Evolutionary conservation across 257 asterid genomes (phyloP), one percentile per base, ranked within the genome.

Genomic region (Jacaranda mimosifolia): DNA sequence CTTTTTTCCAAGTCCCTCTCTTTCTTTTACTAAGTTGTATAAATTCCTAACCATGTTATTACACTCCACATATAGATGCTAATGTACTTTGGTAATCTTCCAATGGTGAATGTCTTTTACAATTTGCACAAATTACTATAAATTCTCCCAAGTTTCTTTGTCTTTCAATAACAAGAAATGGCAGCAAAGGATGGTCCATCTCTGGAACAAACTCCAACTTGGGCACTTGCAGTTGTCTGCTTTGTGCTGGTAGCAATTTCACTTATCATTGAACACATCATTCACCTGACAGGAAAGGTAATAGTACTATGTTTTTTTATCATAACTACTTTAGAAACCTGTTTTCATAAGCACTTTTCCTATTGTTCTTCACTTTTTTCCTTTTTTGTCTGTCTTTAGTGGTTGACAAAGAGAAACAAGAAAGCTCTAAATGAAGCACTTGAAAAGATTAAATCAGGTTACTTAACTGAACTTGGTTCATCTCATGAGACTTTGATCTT

Each of bases 211-310:
- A 89, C 93, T 4, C 91, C 93, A 38, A 87, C 94, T 0, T 87
- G 93, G 94, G 94, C 91, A 3, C 90, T 87, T 62, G 91, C 93
- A 35, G 85, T 80, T 53, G 91, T 87, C 10, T 87, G 93, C 79
- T 85, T 85, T 63, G 87, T 87, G 56, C 79, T 85, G 21, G 72
- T 89, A 49, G 79, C 88, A 40, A 32, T 86, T 62, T 89, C 94
- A 48, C 70, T 85, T 46, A 6, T 77, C 64, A 84, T 89, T 15
- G 94, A 87, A 52, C 63, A 73, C 58, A 52, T 74, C 51, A 75
- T 89, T 70, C 94, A 89, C 68, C 79, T 79, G 39, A 46, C 78
- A 19, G 94, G 85, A 74, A 85, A 84, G 86, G 94, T 89, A 80
- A 18, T 13, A 8, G 42, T 9, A 35, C 3, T 2, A 46, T 5